Conservation (phyloP, 257 asterid species). For the Ilex asprella region DNA sequence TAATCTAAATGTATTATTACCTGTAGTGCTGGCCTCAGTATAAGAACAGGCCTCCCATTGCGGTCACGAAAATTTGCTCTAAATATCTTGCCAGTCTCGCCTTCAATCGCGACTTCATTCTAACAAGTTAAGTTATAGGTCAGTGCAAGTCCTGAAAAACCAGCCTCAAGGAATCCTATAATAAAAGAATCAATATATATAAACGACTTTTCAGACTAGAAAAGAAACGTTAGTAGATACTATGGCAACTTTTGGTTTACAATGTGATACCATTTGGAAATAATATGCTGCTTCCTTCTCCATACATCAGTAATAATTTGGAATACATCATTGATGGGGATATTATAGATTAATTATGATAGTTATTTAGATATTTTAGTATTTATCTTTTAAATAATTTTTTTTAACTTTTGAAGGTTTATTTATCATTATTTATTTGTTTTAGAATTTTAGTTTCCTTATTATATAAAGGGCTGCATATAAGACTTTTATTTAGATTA, state of each 20-base stretch:
- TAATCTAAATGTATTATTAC: constrained; percentile 21
- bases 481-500: no score
- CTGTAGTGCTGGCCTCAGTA: constrained; percentile 88
- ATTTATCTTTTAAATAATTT: no score
- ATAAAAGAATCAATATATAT: not conserved
- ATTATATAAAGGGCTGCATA: no score
- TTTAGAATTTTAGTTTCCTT: no score
- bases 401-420: no score
- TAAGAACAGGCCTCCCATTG: constrained; percentile 77
- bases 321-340: no score
- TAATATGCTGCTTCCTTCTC: no score
- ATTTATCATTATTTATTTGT: no score
- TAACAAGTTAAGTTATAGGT: constrained; percentile 20
- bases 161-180: not conserved
- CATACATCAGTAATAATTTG: no score
- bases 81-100: constrained; percentile 83
- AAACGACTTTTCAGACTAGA: not conserved
- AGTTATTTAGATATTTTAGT: no score
- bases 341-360: no score
- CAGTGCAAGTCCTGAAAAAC: not conserved
- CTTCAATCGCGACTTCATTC: constrained; percentile 80
- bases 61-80: constrained; percentile 87
- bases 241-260: no score
- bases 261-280: not conserved
- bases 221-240: not conserved